Base-by-base conservation (phyloP, 2,329 filamentous ascomycete species). In the Paracamarosporium sp. region DNA sequence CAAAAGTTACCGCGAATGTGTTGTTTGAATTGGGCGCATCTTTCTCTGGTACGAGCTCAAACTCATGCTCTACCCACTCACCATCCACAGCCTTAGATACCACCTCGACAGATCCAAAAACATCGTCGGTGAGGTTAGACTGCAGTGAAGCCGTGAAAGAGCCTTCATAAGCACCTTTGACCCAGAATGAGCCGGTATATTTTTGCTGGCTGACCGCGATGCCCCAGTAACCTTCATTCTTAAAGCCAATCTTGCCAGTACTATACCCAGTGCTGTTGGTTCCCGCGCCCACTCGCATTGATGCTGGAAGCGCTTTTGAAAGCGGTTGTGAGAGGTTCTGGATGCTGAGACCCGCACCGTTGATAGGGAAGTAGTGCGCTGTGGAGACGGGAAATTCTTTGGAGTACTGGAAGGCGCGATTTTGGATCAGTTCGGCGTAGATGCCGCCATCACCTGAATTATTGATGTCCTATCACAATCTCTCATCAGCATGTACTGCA, bases 361-460 rank as follows among this genome's bases (percentile, higher is more conserved):
- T 75, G 56, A 79, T 64, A 1, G 76, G 65, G 8, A 64, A 68
- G 55, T 68, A 72, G 55, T 69, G 66, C 12, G 60, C 63, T n/a
- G 66, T 68, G 4, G 68, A 71, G 11, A 68, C 68, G 12, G 61
- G 63, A 45, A 53, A 71, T 17, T 50, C 48, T 53, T 43, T 61
- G 59, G 67, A 71, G 58, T 79, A 81, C 72, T 92, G 89, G 67
- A 92, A 91, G 11, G 88, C 89, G 47, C 88, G 83, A 74, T 92
- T 92, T 50, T 83, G 84, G 55, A 92, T 84, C 55, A 92, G 74
- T 68, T 92, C 88, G 47, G 86, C 89, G 69, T 92, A 91, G 60
- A 91, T 85, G 5, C 89, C 89, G 22, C 89, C 89, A 68, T 92
- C 89, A 2, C 89, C 88, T 1, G 86, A 88, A 71, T 90, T 86